Conservation (phyloP, 352 stramenopile species). For the Globisporangium cylindrosporum region DNA sequence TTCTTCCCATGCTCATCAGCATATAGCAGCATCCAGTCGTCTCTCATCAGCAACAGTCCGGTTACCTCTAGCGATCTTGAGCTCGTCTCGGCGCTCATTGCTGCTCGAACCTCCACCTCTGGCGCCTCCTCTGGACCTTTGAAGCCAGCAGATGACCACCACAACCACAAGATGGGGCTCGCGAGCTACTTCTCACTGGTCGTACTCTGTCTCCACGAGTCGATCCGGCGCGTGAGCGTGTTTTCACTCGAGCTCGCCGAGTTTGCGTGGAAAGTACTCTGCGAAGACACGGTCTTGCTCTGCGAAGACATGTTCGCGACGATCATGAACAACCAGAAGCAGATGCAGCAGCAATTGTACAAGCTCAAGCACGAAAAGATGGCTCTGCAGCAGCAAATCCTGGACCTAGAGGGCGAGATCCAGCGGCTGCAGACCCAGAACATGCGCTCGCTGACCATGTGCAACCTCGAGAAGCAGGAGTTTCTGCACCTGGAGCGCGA, state of each 20-base stretch:
- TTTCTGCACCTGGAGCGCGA: constrained; percentile 33
- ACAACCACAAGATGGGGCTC: constrained; percentile 15
- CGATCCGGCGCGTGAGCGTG: constrained; percentile 23
- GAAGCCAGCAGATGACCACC: not conserved
- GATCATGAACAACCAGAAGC: constrained; percentile 10
- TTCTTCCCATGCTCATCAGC: constrained; percentile 20
- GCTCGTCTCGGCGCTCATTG: constrained; percentile 1
- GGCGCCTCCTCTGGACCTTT: not conserved
- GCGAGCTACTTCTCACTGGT: constrained; percentile 31
- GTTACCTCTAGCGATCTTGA: not conserved
- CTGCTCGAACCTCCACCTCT: not conserved
- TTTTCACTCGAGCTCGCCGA: constrained; percentile 35
- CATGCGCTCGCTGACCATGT: constrained; percentile 32
- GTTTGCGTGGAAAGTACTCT: constrained; percentile 29
- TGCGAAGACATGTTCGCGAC: constrained; percentile 20
- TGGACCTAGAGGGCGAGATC: constrained; percentile 30
- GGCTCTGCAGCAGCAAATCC: constrained; percentile 23
- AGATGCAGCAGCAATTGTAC: constrained; percentile 21
- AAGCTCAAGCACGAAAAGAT: constrained; percentile 21
- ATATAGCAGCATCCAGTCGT: not conserved
- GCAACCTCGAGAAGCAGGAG: constrained; percentile 31
- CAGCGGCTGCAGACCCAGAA: constrained; percentile 37
- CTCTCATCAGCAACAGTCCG: not conserved
- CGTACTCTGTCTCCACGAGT: constrained; percentile 38
- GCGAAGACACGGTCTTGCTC: constrained; percentile 24